These are phyloP conservation scores for Podaxis rugospora DNA, from an alignment of 768 basidiomycete species.

Conservation along the genomic window DNA sequence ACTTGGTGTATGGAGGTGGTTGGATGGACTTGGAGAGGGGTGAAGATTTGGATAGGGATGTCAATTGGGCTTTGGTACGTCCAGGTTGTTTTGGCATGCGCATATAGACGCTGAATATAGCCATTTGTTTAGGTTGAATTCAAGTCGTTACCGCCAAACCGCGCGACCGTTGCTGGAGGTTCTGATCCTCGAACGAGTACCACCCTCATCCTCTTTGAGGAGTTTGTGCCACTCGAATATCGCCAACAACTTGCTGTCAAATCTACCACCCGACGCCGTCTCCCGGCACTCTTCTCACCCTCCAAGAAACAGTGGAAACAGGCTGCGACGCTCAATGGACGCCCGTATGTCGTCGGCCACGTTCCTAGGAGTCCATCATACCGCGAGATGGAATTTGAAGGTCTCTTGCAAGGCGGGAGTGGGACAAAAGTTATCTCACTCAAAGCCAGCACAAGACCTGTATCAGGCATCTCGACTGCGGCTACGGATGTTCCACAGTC, in stretches of 20 bases:
- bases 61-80: slow-evolving; percentile 88
- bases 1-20: slow-evolving; percentile 75
- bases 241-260: slow-evolving; percentile 67
- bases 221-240: slow-evolving; percentile 89
- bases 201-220: slow-evolving; percentile 83
- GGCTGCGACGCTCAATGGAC: slow-evolving; percentile 76
- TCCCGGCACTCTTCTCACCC: slow-evolving; percentile 66
- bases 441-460: slow-evolving; percentile 19
- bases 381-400: slow-evolving; percentile 78
- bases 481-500: slow-evolving; percentile 13
- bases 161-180: slow-evolving; percentile 29
- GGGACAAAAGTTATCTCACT: slow-evolving; percentile 43
- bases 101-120: background rate
- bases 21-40: slow-evolving; percentile 77
- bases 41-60: slow-evolving; percentile 78
- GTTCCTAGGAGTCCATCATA: slow-evolving; percentile 47
- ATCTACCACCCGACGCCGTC: slow-evolving; percentile 46
- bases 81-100: background rate
- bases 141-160: slow-evolving; percentile 60
- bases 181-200: slow-evolving; percentile 69
- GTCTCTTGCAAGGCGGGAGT: slow-evolving; percentile 54
- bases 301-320: slow-evolving; percentile 72
- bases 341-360: slow-evolving; percentile 65
- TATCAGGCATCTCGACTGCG: slow-evolving; percentile 13
- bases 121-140: slow-evolving; percentile 65